Evolutionary conservation across 1,284 basidiomycete species (phyloP).

Genomic region (Athelia sp.): DNA sequence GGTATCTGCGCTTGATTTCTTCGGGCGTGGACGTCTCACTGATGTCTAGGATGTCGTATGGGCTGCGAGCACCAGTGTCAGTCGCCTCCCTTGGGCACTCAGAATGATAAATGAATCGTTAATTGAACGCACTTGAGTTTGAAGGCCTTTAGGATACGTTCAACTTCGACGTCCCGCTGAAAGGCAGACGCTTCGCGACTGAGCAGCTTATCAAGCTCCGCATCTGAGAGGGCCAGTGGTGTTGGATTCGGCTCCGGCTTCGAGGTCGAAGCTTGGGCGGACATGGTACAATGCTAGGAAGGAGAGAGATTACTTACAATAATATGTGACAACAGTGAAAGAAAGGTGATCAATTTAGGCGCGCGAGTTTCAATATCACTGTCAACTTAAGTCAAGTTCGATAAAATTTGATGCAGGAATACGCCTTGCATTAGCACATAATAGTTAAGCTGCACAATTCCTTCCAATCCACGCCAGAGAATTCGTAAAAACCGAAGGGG

Average conservation of each 20-base stretch:
- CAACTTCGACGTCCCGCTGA: slow-evolving; percentile 80
- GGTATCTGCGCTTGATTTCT: slow-evolving; percentile 76
- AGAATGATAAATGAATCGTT: background rate
- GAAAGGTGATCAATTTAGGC: no score
- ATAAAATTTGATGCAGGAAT: no score
- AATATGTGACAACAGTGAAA: no score
- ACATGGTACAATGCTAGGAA: background rate
- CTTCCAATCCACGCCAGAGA: no score
- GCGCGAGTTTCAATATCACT: no score
- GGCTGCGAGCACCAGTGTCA: slow-evolving; percentile 33
- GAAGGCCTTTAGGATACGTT: slow-evolving; percentile 79
- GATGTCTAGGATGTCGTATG: slow-evolving; percentile 76
- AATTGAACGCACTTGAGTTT: slow-evolving; percentile 65
- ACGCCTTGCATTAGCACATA: no score
- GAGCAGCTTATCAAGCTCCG: slow-evolving; percentile 53
- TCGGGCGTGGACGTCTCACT: slow-evolving; percentile 58
- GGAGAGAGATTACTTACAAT: no score
- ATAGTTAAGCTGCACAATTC: no score
- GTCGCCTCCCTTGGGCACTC: background rate
- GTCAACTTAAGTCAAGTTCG: no score
- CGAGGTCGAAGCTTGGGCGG: background rate
- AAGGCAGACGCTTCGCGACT: slow-evolving; percentile 77
- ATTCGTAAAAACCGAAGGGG: no score
- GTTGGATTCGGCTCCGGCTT: background rate
- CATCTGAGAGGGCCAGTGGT: background rate